These are phyloP conservation scores for Globisporangium takayamanum DNA, from an alignment of 352 stramenopile genomes.

Conservation along the genomic window DNA sequence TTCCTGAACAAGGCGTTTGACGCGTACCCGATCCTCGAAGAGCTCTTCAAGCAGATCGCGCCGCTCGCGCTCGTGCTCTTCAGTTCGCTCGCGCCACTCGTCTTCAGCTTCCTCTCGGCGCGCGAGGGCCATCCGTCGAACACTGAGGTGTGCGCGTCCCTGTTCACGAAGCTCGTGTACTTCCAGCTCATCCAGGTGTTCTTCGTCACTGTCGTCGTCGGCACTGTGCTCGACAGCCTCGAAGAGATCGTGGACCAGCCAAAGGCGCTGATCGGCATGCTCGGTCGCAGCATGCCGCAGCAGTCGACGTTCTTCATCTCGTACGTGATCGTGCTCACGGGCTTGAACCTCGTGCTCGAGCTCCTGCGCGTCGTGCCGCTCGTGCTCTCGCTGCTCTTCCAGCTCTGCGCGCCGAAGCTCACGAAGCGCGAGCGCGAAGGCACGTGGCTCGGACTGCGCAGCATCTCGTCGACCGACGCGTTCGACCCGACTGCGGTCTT, in stretches of 20 bases:
- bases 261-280: conserved; percentile 59
- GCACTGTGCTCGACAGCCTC: conserved; percentile 67
- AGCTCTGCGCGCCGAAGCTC: conserved; percentile 50
- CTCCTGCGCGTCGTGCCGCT: conserved; percentile 56
- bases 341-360: conserved; percentile 50
- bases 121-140: conserved; percentile 67
- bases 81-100: conserved; percentile 49
- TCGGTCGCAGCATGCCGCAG: conserved; percentile 67
- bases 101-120: conserved; percentile 57
- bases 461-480: conserved; percentile 38
- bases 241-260: conserved; percentile 69
- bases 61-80: conserved; percentile 56
- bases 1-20: conserved; percentile 63
- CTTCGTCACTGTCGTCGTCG: conserved; percentile 72
- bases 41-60: conserved; percentile 65
- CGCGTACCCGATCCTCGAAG: conserved; percentile 48
- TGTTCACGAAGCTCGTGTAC: conserved; percentile 76
- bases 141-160: conserved; percentile 47
- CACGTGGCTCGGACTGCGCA: conserved; percentile 46
- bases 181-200: conserved; percentile 84
- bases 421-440: conserved; percentile 50
- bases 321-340: conserved; percentile 68
- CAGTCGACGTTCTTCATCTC: conserved; percentile 85
- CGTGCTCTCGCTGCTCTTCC: conserved; percentile 38
- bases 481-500: conserved; percentile 58